phyloP scores from a whole-genome alignment of 176 grass and related monocot genomes.

The Eragrostis curvula region DNA sequence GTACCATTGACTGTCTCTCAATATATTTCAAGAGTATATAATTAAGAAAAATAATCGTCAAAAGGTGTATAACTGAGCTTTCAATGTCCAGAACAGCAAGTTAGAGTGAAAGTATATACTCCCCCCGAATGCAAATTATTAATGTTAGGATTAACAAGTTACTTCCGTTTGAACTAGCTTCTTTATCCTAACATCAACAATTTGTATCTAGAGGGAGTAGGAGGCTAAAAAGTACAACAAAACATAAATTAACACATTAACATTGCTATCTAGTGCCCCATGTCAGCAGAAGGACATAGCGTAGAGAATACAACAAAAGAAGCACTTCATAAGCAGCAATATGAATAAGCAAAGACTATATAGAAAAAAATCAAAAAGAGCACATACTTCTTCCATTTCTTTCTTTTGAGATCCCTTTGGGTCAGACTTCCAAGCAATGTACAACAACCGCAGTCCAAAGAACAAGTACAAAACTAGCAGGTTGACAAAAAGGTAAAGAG shows the following conservation, averaged over 20 bases:
- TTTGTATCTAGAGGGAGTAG: no score
- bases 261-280: neutral
- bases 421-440: slow-evolving; percentile 93
- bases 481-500: slow-evolving; percentile 25
- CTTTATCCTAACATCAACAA: no score
- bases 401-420: slow-evolving; percentile 82
- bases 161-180: no score
- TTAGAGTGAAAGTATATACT: neutral
- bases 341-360: neutral
- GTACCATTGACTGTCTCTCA: neutral
- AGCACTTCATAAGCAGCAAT: neutral
- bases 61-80: neutral
- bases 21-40: neutral
- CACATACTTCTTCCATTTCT: slow-evolving; percentile 87
- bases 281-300: neutral
- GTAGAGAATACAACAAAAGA: slow-evolving; percentile 13
- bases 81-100: neutral
- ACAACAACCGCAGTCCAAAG: slow-evolving; percentile 85
- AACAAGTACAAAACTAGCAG: slow-evolving; percentile 82
- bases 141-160: no score
- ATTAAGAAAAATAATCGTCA: neutral
- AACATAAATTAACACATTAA: neutral
- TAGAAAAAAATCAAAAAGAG: slow-evolving; percentile 12
- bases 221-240: neutral
- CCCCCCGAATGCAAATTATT: no score